These are phyloP conservation scores for Paramecium octaurelia DNA, from an alignment of 73 alveolate genomes.

Conservation along the genomic window DNA sequence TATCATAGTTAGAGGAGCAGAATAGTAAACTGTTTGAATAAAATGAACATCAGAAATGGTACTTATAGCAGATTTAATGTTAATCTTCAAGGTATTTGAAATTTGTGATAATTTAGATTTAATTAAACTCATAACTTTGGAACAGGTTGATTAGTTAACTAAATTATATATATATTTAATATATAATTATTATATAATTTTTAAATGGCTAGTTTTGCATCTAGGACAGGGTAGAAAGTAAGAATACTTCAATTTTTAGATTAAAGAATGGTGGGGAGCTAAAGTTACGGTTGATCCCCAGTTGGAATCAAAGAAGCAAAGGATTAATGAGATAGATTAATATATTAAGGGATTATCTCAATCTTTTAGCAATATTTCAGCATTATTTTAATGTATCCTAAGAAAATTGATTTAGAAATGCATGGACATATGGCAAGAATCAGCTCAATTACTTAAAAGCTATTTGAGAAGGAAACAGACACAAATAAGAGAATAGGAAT, in stretches of 20 bases:
- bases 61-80: not conserved
- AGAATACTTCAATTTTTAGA: not conserved
- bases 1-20: not conserved
- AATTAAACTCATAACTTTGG: slow-evolving; percentile 27
- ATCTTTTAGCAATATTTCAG: not conserved
- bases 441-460: not conserved
- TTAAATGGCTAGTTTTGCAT: slow-evolving; percentile 28
- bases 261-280: slow-evolving; percentile 57
- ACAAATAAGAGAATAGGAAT: slow-evolving; percentile 39
- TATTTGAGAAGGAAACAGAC: slow-evolving; percentile 30
- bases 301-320: not conserved
- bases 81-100: not conserved
- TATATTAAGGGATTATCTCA: not conserved
- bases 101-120: not conserved
- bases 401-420: not conserved
- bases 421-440: not conserved
- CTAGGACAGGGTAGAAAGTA: slow-evolving; percentile 45
- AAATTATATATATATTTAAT: not conserved
- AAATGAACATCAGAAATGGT: not conserved
- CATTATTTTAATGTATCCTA: not conserved
- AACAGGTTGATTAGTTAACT: slow-evolving; percentile 16
- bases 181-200: not conserved
- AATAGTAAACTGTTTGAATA: not conserved
- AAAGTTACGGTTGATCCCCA: not conserved
- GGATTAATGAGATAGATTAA: slow-evolving; percentile 31